Base-by-base conservation (phyloP, 1,139 yeast genomes). In the Yamadazyma dendronema region DNA sequence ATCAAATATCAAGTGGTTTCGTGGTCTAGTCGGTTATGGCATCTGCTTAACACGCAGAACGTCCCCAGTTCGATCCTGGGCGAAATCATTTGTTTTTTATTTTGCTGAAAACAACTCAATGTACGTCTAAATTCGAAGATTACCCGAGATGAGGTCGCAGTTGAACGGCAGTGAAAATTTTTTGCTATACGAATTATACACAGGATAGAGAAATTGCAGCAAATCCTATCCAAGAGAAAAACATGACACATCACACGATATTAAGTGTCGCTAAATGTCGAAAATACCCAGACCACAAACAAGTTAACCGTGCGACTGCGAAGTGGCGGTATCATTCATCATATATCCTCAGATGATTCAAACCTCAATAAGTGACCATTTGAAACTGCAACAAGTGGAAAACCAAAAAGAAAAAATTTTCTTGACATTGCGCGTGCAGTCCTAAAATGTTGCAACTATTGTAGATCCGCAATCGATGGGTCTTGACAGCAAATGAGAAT, bases 31-130 rank as follows among this genome's bases (percentile, higher is more conserved):
- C 69, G 95, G 95, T 87, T 78, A 87, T 86, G 95, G 94, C 95
- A 84, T 84, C 90, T 86, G 95, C 95, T 85, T 86, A 85, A 86
- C 95, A 87, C 95, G 95, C 95, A 84, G 92, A 84, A 86, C 90
- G 96, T 88, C 96, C 95, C 95, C 96, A 85, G 96, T 87, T 88
- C 96, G 95, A 87, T 84, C 96, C 96, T 86, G 96, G 95, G 95
- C 88, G 83, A 80, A 85, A 84, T 84, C 95, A 87, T 54, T 56
- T 47, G 43, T 57, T 59, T 56, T 49, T 42, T 44, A 56, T 50
- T 43, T 42, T 13, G 6, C 29, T 3, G n/a, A 3, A n/a, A n/a
- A n/a, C n/a, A n/a, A n/a, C n/a, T n/a, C n/a, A n/a, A n/a, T n/a
- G n/a, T n/a, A n/a, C n/a, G n/a, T n/a, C n/a, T n/a, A n/a, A n/a